Conservation (phyloP, 179 eudicot species). For the Dionaea muscipula region DNA sequence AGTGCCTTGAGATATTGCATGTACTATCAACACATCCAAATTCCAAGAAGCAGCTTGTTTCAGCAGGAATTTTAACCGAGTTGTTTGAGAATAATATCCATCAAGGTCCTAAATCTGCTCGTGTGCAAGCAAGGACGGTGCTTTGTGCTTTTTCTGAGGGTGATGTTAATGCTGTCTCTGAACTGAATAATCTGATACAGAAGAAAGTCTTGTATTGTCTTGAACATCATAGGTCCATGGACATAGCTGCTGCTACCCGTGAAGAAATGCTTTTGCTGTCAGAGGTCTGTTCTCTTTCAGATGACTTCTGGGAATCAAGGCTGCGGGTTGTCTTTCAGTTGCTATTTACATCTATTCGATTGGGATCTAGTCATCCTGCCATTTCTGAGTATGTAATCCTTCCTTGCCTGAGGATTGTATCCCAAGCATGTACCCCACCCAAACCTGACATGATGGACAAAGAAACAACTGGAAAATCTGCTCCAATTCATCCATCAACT, state of each 20-base stretch:
- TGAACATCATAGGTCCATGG: constrained; percentile 99
- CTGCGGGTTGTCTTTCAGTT: constrained; percentile 89
- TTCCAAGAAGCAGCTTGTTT: constrained; percentile 90
- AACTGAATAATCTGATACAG: constrained; percentile 78
- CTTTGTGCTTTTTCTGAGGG: constrained; percentile 98
- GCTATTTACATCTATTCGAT: constrained; percentile 80
- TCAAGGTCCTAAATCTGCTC: constrained; percentile 96
- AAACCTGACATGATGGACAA: constrained; percentile 76
- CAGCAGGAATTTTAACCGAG: constrained; percentile 81
- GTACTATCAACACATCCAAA: constrained; percentile 78
- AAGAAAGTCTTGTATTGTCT: constrained; percentile 88
- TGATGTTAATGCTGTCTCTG: constrained; percentile 75
- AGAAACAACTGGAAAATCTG: constrained; percentile 47
- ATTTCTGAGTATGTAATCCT: constrained; percentile 96
- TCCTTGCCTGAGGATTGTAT: constrained; percentile 92
- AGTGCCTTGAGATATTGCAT: constrained; percentile 90
- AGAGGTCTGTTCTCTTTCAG: constrained; percentile 84
- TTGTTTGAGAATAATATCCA: constrained; percentile 96
- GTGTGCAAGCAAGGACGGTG: constrained; percentile 94
- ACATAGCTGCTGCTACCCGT: constrained; percentile 83
- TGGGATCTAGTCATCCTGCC: constrained; percentile 95
- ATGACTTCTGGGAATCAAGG: constrained; percentile 98
- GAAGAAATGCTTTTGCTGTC: constrained; percentile 94
- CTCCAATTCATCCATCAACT: constrained; percentile 26
- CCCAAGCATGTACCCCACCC: constrained; percentile 99